Conservation (phyloP, 345 rosid species). For the Heritiera fomes region DNA sequence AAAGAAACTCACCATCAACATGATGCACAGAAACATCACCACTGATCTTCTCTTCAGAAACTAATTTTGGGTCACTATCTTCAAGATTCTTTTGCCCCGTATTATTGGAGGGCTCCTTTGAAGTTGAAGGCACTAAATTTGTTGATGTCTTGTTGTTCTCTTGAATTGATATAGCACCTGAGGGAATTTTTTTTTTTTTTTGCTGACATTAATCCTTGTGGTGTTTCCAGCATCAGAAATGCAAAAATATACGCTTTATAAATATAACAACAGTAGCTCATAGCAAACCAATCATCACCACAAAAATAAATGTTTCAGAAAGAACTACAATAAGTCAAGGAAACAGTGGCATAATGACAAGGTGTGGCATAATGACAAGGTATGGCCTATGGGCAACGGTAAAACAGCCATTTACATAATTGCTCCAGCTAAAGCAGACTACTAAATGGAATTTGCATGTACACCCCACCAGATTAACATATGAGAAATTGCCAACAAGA, state of each 20-base stretch:
- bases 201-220: not conserved
- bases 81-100: slow-evolving; percentile 23
- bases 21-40: slow-evolving; percentile 18
- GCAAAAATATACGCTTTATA: not conserved
- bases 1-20: slow-evolving; percentile 31
- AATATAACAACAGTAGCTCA: not conserved
- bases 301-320: not conserved
- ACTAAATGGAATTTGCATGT: not conserved
- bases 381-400: not conserved
- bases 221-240: not conserved
- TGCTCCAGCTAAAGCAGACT: not conserved
- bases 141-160: slow-evolving; percentile 13
- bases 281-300: not conserved
- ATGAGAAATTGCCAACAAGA: not conserved
- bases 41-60: slow-evolving; percentile 29
- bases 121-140: slow-evolving; percentile 27
- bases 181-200: not conserved
- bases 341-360: not conserved
- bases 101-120: slow-evolving; percentile 16
- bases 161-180: slow-evolving; percentile 30
- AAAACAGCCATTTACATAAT: not conserved
- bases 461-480: not conserved
- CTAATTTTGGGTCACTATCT: slow-evolving; percentile 24
- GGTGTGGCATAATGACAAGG: not conserved
- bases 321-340: not conserved